A percentile compares a stretch with the other conserved stretches of the same genome.
Evolutionary conservation across 2,329 filamentous ascomycete species (phyloP).

Genomic region (Aspergillus sp.): DNA sequence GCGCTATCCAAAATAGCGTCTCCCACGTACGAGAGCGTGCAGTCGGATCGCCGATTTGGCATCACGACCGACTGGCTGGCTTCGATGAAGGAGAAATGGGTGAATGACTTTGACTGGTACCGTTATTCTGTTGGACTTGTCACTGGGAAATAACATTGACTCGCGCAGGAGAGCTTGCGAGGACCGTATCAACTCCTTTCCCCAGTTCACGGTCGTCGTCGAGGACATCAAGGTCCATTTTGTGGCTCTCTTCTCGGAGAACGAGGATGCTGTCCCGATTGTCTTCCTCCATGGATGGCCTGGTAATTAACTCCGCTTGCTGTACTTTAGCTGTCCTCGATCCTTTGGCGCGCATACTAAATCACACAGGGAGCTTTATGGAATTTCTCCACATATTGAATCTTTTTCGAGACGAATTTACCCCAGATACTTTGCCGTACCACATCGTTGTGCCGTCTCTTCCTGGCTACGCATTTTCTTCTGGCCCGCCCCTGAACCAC

Average conservation of each 20-base stretch:
- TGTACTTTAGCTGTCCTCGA: neutral
- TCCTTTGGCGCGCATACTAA: neutral
- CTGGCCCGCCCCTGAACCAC: conserved; percentile 18
- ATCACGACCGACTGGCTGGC: conserved; percentile 41
- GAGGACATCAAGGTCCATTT: conserved; percentile 40
- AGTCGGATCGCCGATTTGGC: conserved; percentile 36
- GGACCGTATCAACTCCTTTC: conserved; percentile 41
- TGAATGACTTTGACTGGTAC: conserved; percentile 42
- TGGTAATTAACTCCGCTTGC: conserved; percentile 6
- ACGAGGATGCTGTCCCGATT: conserved; percentile 39
- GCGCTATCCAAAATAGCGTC: conserved; percentile 42
- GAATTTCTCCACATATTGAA: conserved; percentile 24
- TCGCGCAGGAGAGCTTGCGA: conserved; percentile 23
- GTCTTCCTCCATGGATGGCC: conserved; percentile 34
- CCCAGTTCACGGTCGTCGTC: conserved; percentile 40
- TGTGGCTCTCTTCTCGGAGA: conserved; percentile 40
- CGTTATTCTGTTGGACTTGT: no score
- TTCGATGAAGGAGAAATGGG: conserved; percentile 35
- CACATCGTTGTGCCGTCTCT: conserved; percentile 24
- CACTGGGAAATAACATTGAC: no score
- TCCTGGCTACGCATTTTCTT: conserved; percentile 22
- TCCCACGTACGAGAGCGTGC: conserved; percentile 40
- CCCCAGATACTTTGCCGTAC: conserved; percentile 17
- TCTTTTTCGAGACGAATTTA: conserved; percentile 18
- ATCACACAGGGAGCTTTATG: conserved; percentile 19